Base-by-base conservation (phyloP, 1,284 basidiomycete genomes). In the Fomitopsis palustris region DNA sequence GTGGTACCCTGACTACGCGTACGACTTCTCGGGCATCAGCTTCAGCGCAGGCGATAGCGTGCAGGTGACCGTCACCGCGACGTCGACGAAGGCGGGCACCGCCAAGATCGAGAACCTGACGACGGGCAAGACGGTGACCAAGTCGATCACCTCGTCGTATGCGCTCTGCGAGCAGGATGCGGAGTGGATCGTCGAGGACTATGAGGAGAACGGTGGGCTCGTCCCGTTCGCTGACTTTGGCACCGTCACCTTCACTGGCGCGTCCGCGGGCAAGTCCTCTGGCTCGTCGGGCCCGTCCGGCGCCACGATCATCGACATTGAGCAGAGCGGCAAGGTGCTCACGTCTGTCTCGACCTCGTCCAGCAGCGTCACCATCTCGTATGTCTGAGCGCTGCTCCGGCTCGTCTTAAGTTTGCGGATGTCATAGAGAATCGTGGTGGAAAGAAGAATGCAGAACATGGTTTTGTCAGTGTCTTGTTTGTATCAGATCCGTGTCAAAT, bases 151-250 rank as follows among this genome's bases (percentile, higher is more conserved):
- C 39, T 71, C 70, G 43, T 60, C 70, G 25, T 63, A 64, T 53
- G 61, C 68, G 35, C 72, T 77, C 35, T 75, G 73, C 68, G 62
- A 72, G 62, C 59, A 72, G 68, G 19, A 52, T 21, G 49, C 49
- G 49, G 49, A 52, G 49, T 52, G 49, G 49, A 52, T 52, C 49
- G 49, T 76, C 41, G 75, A 77, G 66, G 75, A 76, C 69, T 76
- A 68, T 62, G 67, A 69, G 61, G 64, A 69, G 57, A 62, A 62
- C 59, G 62, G 56, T 58, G 62, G 57, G 3, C 72, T 74, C 55
- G 76, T 75, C 19, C 69, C 72, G 17, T 72, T 76, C 61, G 72
- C 74, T 51, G 69, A 75, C 71, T 77, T 74, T 53, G 72, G 49
- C 49, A 37, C 29, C 2, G 49, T 52, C 31, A 52, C 49, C 31